Base-by-base conservation (phyloP, 495 filamentous ascomycete species). In the Neohortaea acidophila region DNA sequence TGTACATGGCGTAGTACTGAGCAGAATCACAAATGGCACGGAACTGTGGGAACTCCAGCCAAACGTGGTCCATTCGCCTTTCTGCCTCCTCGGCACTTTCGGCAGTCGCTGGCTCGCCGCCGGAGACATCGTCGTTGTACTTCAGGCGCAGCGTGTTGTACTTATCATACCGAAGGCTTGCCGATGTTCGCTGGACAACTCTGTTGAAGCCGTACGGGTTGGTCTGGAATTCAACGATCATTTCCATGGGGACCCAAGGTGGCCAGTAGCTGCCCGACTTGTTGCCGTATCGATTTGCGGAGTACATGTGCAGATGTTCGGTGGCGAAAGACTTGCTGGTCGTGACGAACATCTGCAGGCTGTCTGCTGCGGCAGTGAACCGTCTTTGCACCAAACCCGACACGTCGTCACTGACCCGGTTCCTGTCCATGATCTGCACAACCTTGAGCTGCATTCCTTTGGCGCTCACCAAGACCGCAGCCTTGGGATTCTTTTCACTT, bases 381-480 rank as follows among this genome's bases (percentile, higher is more conserved):
- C 87, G 82, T 18, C 84, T 80, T 49, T 96, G 91, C 3, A 97
- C 86, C 33, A 97, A 65, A 38, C 89, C 89, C 49, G 82, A 89
- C 48, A 97, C 84, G 57, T 85, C 80, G 54, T 97, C 89, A 23
- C 72, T 79, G 28, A 94, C 71, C 33, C 89, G 75, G 46, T 84
- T 79, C 55, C 92, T 94, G 56, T 97, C 89, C 77, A 97, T 93
- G 44, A 97, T 86, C 37, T 93, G 86, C 9, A 97, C 72, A 13
- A 96, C 80, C 60, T 93, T 93, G 25, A 94, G 71, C 56, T 94
- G 82, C 83, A 97, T 97, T 32, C 83, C 80, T 51, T 94, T 94
- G 21, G 85, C 84, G 3, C 84, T 84, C 30, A 94, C 79, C n/a
- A 97, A 61, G 18, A 94, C 75, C 18, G 86, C 89, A 24, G 89